phyloP scores from a whole-genome alignment of 2,329 filamentous ascomycete species.

The Paracorniculantispora psalliotae region DNA sequence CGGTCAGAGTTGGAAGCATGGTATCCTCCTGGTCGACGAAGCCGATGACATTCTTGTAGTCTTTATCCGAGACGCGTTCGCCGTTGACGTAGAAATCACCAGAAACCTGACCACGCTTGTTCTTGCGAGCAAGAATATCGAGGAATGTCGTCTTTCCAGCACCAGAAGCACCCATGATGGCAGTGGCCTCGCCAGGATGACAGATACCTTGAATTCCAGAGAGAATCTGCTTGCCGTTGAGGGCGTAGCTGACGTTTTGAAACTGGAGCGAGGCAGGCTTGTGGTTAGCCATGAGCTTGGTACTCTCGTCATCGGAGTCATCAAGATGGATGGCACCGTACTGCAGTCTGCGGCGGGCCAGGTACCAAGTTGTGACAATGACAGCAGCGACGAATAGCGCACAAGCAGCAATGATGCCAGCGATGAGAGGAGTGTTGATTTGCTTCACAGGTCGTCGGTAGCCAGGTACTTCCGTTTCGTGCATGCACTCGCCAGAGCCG shows the following conservation, averaged over 20 bases:
- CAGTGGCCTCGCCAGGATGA: slow-evolving; percentile 91
- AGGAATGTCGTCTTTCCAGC: slow-evolving; percentile 97
- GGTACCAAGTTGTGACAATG: slow-evolving; percentile 79
- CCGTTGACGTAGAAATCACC: slow-evolving; percentile 93
- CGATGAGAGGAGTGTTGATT: slow-evolving; percentile 65
- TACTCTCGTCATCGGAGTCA: slow-evolving; percentile 82
- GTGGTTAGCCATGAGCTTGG: slow-evolving; percentile 84
- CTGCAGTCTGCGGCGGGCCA: slow-evolving; percentile 67
- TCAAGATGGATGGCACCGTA: slow-evolving; percentile 77
- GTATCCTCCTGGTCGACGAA: slow-evolving; percentile 99
- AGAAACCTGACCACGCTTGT: slow-evolving; percentile 74
- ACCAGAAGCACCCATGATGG: slow-evolving; percentile 97
- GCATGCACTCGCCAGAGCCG: slow-evolving; percentile 83
- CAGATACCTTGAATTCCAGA: slow-evolving; percentile 76
- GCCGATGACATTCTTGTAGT: slow-evolving; percentile 88
- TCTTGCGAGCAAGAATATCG: slow-evolving; percentile 93
- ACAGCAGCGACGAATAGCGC: slow-evolving; percentile 85
- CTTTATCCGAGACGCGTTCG: slow-evolving; percentile 75
- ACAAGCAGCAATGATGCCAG: slow-evolving; percentile 81
- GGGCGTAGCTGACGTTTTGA: slow-evolving; percentile 76
- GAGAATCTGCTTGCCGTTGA: slow-evolving; percentile 86
- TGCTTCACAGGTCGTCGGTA: slow-evolving; percentile 54
- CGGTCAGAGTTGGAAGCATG: slow-evolving; percentile 90
- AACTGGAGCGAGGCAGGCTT: slow-evolving; percentile 87
- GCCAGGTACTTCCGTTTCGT: slow-evolving; percentile 87